Conservation (phyloP, 2,329 filamentous ascomycete genomes). For the Elsinoe arachidis region DNA sequence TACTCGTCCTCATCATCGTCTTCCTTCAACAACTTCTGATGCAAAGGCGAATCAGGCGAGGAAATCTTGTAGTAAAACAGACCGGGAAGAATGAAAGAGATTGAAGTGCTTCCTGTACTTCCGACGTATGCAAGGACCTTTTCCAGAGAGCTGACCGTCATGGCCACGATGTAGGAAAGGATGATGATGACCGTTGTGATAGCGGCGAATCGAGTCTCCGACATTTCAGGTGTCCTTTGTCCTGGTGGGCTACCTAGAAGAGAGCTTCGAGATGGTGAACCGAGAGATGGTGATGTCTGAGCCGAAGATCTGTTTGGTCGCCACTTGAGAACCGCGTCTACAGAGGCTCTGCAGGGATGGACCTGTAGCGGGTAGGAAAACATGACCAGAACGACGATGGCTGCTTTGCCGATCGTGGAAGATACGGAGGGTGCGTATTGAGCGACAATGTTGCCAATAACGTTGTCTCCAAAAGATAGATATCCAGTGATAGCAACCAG, state of each 20-base stretch:
- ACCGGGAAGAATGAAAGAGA: conserved; percentile 92
- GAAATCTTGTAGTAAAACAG: conserved; percentile 99
- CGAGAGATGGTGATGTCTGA: conserved; percentile 12
- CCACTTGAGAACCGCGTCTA: conserved; percentile 93
- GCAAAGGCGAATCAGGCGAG: conserved; percentile 73
- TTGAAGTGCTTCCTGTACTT: conserved; percentile 86
- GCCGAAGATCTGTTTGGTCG: conserved; percentile 43
- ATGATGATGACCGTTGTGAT: conserved; percentile 82
- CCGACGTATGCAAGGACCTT: conserved; percentile 92
- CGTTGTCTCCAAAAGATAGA: conserved; percentile 82
- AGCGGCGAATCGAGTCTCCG: conserved; percentile 77
- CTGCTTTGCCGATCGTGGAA: conserved; percentile 86
- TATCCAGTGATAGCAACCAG: conserved; percentile 93
- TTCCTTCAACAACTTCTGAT: conserved; percentile 81
- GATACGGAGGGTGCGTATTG: conserved; percentile 76
- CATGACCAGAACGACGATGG: conserved; percentile 91
- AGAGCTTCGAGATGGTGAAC: conserved; percentile 20
- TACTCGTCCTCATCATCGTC: conserved; percentile 73
- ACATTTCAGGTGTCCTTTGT: conserved; percentile 49
- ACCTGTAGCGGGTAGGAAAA: conserved; percentile 95
- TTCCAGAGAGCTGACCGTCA: conserved; percentile 83
- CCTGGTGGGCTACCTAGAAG: conserved; percentile 18
- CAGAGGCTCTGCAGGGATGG: conserved; percentile 88
- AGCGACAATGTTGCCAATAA: conserved; percentile 85
- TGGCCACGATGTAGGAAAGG: conserved; percentile 75